Evolutionary conservation across 2,329 filamentous ascomycete genomes (phyloP).

Genomic region (Calonectria fujianensis): DNA sequence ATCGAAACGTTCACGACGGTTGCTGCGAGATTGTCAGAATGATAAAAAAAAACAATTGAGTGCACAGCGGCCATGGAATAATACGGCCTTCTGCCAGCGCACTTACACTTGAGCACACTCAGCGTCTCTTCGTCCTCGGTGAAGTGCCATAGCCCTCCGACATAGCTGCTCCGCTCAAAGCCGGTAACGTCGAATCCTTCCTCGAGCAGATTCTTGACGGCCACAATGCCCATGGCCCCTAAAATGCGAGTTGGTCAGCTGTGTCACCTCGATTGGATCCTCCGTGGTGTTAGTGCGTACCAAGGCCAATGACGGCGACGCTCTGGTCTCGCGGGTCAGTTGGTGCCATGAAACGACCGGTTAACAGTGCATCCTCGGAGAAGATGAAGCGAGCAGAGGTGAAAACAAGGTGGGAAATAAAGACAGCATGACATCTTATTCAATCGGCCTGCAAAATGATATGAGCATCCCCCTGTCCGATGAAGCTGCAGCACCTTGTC

Average conservation of each 20-base stretch:
- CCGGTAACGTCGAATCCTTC: slow-evolving; percentile 66
- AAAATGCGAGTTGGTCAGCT: slow-evolving; percentile 16
- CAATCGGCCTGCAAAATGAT: neutral
- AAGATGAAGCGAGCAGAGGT: neutral
- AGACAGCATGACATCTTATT: slow-evolving; percentile 26
- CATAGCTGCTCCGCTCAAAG: slow-evolving; percentile 64
- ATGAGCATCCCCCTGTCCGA: slow-evolving; percentile 27
- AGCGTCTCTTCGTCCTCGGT: slow-evolving; percentile 59
- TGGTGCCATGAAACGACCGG: slow-evolving; percentile 27
- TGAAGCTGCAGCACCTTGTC: slow-evolving; percentile 8
- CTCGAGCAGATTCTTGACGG: slow-evolving; percentile 65
- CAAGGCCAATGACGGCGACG: slow-evolving; percentile 45
- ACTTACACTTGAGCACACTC: slow-evolving; percentile 59
- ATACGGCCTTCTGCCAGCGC: neutral
- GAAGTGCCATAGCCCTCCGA: slow-evolving; percentile 67
- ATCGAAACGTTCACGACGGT: slow-evolving; percentile 54
- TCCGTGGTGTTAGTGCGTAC: slow-evolving; percentile 29
- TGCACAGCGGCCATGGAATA: neutral
- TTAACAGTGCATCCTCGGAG: slow-evolving; percentile 8
- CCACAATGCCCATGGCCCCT: slow-evolving; percentile 62
- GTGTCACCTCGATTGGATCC: neutral
- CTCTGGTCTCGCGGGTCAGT: slow-evolving; percentile 39
- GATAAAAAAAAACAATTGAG: neutral
- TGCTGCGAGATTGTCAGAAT: slow-evolving; percentile 41
- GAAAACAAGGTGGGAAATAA: slow-evolving; percentile 15